Conservation (phyloP, 1,139 yeast genomes). For the Pichiaceae sp. region DNA sequence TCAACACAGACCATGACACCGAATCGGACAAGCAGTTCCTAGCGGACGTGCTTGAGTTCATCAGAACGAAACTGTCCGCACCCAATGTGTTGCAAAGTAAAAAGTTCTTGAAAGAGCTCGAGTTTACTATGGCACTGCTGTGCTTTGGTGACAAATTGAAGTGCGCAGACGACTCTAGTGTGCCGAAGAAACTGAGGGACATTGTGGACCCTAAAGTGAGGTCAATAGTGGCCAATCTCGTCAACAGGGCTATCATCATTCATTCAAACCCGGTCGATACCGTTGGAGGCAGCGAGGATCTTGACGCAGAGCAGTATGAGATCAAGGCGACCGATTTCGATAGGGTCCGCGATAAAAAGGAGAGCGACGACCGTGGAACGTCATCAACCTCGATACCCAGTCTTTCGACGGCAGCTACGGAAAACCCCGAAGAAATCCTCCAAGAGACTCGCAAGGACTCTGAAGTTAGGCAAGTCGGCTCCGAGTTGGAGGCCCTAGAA, state of each 20-base stretch:
- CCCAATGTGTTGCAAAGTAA: constrained; percentile 43
- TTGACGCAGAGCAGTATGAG: constrained; percentile 6
- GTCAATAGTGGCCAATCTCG: constrained; percentile 48
- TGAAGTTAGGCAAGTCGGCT: not conserved
- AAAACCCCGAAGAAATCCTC: not conserved
- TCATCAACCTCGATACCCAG: not conserved
- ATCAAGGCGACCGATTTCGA: constrained; percentile 5
- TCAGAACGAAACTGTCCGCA: constrained; percentile 50
- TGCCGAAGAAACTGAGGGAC: constrained; percentile 45
- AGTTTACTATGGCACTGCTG: constrained; percentile 60
- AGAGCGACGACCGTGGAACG: not conserved
- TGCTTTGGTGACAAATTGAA: constrained; percentile 33
- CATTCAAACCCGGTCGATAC: constrained; percentile 15
- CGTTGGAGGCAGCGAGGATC: constrained; percentile 7
- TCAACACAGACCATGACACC: constrained; percentile 7
- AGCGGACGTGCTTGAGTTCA: constrained; percentile 48
- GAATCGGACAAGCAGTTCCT: constrained; percentile 40
- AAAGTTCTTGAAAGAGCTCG: constrained; percentile 52
- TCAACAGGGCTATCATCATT: constrained; percentile 34
- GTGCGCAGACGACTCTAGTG: constrained; percentile 19
- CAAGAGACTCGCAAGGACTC: not conserved
- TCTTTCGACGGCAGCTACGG: not conserved
- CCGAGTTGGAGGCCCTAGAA: constrained; percentile 1
- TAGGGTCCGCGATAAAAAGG: not conserved
- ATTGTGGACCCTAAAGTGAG: constrained; percentile 48